A percentile compares a stretch with the other conserved stretches of the same genome.
These are phyloP conservation scores for Gentiana macrophylla DNA, from an alignment of 257 asterid species.

Conservation along the genomic window DNA sequence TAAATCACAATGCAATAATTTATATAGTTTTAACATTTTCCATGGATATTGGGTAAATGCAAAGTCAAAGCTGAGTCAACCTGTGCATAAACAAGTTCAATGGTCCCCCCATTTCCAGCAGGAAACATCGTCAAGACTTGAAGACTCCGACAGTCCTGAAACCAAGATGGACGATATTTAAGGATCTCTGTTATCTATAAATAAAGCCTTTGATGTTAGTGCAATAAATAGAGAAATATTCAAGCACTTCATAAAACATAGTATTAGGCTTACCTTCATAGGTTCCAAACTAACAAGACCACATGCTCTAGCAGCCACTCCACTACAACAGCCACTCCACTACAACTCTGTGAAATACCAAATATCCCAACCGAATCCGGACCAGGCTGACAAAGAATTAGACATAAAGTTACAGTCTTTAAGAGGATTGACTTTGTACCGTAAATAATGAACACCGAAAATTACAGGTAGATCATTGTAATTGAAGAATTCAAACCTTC, in stretches of 20 bases:
- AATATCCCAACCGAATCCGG: conserved; percentile 99
- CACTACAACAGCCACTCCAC: too few relatives aligned
- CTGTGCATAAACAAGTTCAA: too few relatives aligned
- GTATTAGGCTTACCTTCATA: conserved; percentile 43
- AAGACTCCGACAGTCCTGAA: too few relatives aligned
- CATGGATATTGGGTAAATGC: too few relatives aligned
- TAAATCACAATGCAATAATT: too few relatives aligned
- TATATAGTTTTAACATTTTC: too few relatives aligned
- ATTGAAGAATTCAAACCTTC: conserved; percentile 47
- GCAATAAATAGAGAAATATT: neutral
- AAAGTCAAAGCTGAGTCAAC: too few relatives aligned
- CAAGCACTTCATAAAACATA: neutral
- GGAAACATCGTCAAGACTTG: too few relatives aligned
- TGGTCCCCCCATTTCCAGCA: too few relatives aligned
- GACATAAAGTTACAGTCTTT: conserved; percentile 6
- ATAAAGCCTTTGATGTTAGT: conserved; percentile 36
- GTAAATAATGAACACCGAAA: neutral
- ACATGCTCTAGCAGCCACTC: conserved; percentile 99
- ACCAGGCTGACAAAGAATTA: conserved; percentile 75
- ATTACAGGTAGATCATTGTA: neutral
- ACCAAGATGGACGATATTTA: too few relatives aligned
- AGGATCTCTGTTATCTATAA: too few relatives aligned
- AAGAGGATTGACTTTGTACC: neutral
- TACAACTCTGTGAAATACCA: conserved; percentile 86
- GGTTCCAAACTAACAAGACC: conserved; percentile 99